Base-by-base conservation (phyloP, 2,329 filamentous ascomycete species). In the Exserohilum rostratum region DNA sequence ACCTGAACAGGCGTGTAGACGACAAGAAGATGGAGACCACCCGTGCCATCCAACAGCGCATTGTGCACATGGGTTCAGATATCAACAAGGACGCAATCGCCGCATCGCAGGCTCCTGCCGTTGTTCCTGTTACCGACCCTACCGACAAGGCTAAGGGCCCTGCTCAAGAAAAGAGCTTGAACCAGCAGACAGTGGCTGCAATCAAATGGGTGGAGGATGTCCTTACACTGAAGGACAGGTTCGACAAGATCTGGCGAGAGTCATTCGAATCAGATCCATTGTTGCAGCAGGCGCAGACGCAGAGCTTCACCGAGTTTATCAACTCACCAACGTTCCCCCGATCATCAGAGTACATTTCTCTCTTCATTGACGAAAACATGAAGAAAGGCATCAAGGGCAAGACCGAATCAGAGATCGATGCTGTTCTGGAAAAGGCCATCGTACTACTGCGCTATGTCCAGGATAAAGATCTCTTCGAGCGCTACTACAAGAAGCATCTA, bases 401-500 rank as follows among this genome's bases (percentile, higher is more conserved):
- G 80, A 93, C 91, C 0, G 95, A 98, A 66, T 83, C 82, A 25
- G 93, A 98, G 70, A 85, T 97, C 12, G 93, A 98, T 66, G 75
- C 79, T 6, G 85, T 96, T 1, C 80, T 98, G 35, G 93, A 97
- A 55, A 96, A 95, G 71, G 93, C 93, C 11, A 96, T 96, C 57
- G 86, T 89, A 0, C 80, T 99, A 6, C 84, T 99, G 47, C 87
- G 92, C 40, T 97, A 96, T 65, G 85, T 99, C 33, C 86, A 88
- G 50, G 93, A 98, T 69, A 95, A 93, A 77, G 95, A 99, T 72
- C 82, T 96, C 64, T 97, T 99, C 68, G 93, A 99, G 78, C 87
- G 90, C 4, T 99, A 99, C 76, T 98, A 99, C 80, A 96, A 98
- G 80, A 96, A 96, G 73, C 95, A 99, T 76, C 83, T 99, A 20